Evolutionary conservation across 164 flowering plant genomes (phyloP).

Genomic region (Hamamelis virginiana): DNA sequence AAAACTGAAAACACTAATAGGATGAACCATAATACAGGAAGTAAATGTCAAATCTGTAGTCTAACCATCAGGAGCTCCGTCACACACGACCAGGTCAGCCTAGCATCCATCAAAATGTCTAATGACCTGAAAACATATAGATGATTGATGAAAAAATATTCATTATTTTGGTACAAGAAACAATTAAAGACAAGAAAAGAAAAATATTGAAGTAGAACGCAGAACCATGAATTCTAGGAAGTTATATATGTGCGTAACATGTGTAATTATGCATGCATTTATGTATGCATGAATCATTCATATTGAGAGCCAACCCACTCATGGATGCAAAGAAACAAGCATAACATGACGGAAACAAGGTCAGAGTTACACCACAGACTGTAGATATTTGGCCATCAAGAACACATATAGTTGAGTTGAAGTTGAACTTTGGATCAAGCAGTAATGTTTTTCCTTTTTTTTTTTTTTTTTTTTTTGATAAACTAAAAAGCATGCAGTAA

Average conservation of each 20-base stretch:
- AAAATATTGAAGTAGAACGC: neutral
- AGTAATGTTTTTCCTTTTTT: too few species aligned
- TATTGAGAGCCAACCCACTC: too few species aligned
- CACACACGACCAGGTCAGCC: slow-evolving; percentile 98
- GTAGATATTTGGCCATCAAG: too few species aligned
- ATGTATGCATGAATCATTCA: too few species aligned
- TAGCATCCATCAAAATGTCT: slow-evolving; percentile 98
- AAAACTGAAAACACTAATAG: neutral
- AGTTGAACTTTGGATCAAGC: too few species aligned
- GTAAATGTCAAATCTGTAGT: neutral
- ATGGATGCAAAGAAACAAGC: too few species aligned
- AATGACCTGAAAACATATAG: slow-evolving; percentile 60
- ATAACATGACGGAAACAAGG: too few species aligned
- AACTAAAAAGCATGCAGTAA: too few species aligned
- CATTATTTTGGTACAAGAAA: neutral
- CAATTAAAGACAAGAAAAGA: neutral
- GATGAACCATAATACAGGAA: neutral
- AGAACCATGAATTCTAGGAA: neutral
- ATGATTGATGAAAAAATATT: neutral
- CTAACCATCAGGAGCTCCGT: slow-evolving; percentile 99
- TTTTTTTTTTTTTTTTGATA: too few species aligned
- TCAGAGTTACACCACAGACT: too few species aligned
- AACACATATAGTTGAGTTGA: too few species aligned
- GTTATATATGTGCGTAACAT: neutral
- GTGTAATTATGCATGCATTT: too few species aligned